phyloP scores from a whole-genome alignment of 352 stramenopile species.

The Phytopythium mirpurense region DNA sequence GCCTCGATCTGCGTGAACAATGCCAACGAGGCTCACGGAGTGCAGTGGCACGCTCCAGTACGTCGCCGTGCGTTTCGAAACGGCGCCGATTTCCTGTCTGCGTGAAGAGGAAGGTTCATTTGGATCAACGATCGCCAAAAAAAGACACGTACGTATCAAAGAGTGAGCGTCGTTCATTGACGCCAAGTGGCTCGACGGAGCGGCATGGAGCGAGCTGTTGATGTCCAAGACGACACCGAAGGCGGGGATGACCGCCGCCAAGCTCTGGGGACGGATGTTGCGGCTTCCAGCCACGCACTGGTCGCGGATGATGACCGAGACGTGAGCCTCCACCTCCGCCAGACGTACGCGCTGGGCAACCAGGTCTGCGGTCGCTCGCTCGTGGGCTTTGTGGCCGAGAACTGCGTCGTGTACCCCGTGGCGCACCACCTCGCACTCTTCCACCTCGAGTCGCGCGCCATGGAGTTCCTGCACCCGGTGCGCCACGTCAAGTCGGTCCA shows the following conservation, averaged over 20 bases:
- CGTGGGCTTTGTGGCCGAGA: slow-evolving; percentile 59
- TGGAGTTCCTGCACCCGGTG: slow-evolving; percentile 75
- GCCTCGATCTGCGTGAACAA: too few relatives aligned
- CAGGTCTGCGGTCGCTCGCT: slow-evolving; percentile 28
- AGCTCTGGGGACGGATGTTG: background rate
- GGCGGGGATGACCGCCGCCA: background rate
- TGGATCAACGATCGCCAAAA: background rate
- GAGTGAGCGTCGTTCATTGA: background rate
- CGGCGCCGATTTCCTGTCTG: background rate
- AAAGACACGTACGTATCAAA: background rate
- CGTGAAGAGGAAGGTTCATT: background rate
- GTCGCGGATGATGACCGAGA: slow-evolving; percentile 26
- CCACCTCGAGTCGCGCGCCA: slow-evolving; percentile 44
- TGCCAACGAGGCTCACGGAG: too few relatives aligned
- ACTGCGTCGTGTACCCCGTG: slow-evolving; percentile 53
- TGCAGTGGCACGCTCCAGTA: too few relatives aligned
- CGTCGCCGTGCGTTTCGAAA: slow-evolving; percentile 2
- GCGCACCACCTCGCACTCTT: slow-evolving; percentile 61
- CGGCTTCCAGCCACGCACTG: background rate
- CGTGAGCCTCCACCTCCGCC: slow-evolving; percentile 29
- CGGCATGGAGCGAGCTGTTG: background rate
- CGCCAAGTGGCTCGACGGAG: background rate
- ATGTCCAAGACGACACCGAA: background rate
- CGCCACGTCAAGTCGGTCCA: slow-evolving; percentile 44
- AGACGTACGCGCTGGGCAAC: slow-evolving; percentile 43